A percentile compares a stretch with the other conserved stretches of the same genome.
Conservation (phyloP, 805 yeast genomes). For the Candida anglica region DNA sequence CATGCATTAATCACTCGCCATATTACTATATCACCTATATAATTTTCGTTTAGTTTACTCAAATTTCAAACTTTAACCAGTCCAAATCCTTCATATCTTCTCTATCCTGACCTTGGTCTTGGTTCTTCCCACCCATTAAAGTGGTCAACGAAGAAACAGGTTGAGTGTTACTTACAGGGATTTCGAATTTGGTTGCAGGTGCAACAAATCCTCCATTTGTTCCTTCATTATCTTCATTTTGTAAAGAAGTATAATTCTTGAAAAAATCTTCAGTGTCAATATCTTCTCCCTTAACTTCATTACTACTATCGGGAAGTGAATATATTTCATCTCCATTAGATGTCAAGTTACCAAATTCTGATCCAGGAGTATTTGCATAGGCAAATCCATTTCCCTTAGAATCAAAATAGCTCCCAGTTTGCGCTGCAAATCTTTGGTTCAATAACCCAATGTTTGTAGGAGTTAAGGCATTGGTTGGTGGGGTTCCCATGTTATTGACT, state of each 20-base stretch:
- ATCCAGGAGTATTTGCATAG: conserved; percentile 1
- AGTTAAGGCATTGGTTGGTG: conserved; percentile 16
- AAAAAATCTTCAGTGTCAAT: conserved; percentile 14
- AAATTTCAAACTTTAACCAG: conserved; percentile 21
- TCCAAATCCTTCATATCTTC: conserved; percentile 15
- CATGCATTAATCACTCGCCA: too few species aligned
- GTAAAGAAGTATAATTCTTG: conserved; percentile 18
- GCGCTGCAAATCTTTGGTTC: conserved; percentile 15
- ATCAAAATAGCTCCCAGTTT: conserved; percentile 15
- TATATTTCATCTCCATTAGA: background rate
- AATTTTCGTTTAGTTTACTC: too few species aligned
- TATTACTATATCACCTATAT: too few species aligned
- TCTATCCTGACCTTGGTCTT: conserved; percentile 1
- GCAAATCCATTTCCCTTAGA: conserved; percentile 3
- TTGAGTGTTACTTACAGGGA: conserved; percentile 3
- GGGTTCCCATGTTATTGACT: background rate
- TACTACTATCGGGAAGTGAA: background rate
- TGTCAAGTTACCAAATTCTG: conserved; percentile 1
- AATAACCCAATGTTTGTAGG: conserved; percentile 19
- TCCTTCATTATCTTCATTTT: conserved; percentile 11
- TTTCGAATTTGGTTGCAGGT: conserved; percentile 3
- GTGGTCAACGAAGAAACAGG: conserved; percentile 10
- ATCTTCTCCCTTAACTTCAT: conserved; percentile 5
- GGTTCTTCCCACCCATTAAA: conserved; percentile 8
- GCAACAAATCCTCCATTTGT: conserved; percentile 1